These are phyloP conservation scores for Leccinum rimulosum DNA, from an alignment of 768 basidiomycete genomes.

Conservation along the genomic window DNA sequence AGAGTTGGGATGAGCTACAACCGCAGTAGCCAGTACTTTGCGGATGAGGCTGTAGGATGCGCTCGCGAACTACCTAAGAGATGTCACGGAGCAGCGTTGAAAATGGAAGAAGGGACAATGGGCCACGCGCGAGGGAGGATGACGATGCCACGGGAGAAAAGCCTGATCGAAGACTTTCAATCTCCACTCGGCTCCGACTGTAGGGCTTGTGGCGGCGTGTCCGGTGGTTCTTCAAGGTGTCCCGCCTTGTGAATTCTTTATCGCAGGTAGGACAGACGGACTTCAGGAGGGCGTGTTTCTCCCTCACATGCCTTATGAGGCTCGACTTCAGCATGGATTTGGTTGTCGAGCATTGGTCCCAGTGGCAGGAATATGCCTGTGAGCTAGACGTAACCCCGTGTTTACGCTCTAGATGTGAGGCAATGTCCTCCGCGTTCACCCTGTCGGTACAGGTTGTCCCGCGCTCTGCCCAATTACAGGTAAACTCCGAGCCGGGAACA, in stretches of 20 bases:
- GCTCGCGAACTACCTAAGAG: background rate
- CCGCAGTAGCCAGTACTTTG: background rate
- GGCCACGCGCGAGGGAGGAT: background rate
- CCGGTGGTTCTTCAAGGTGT: background rate
- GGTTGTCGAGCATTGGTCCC: background rate
- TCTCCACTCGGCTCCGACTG: background rate
- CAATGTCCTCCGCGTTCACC: slow-evolving; percentile 1
- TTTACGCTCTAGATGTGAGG: background rate
- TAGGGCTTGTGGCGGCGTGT: background rate
- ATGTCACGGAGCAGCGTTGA: background rate
- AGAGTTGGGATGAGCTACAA: background rate
- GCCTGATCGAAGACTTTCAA: background rate
- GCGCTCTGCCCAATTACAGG: slow-evolving; percentile 2
- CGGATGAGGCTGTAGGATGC: background rate
- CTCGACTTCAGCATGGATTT: slow-evolving; percentile 1
- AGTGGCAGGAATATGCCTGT: background rate
- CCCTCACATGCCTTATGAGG: slow-evolving; percentile 4
- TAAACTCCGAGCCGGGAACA: background rate
- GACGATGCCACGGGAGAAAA: background rate
- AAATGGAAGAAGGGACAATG: background rate
- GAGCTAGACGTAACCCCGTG: background rate
- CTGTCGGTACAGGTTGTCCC: background rate
- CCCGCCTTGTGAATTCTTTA: slow-evolving; percentile 3
- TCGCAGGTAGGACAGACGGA: slow-evolving; percentile 2
- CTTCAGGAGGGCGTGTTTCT: background rate